Evolutionary conservation across 208 protist species (phyloP).

Genomic region (Porcisia deanei): DNA sequence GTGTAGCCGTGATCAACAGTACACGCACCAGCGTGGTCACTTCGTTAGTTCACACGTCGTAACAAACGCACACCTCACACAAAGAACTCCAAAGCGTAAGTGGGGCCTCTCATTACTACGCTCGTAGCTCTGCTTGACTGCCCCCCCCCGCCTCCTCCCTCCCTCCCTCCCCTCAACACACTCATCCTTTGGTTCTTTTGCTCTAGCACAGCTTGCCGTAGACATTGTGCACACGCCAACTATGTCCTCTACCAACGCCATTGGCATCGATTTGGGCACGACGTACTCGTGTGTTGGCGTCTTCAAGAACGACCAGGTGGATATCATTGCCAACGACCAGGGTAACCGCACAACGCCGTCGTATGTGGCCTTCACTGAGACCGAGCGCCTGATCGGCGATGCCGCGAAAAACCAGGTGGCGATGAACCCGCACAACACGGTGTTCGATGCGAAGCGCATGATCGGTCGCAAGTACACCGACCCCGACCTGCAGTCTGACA

Average conservation of each 20-base stretch:
- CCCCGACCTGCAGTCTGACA: slow-evolving; percentile 92
- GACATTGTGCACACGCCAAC: not conserved
- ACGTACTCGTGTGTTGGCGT: slow-evolving; percentile 98
- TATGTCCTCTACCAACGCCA: slow-evolving; percentile 45
- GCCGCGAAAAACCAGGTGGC: slow-evolving; percentile 91
- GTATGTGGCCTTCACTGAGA: slow-evolving; percentile 96
- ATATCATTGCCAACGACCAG: slow-evolving; percentile 94
- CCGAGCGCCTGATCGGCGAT: slow-evolving; percentile 89
- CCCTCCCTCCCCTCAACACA: not conserved
- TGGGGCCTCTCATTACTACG: not conserved
- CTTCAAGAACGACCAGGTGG: slow-evolving; percentile 94
- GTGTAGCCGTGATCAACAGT: not conserved
- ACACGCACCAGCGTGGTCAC: not conserved
- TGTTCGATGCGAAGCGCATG: slow-evolving; percentile 93
- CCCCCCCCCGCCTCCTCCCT: not conserved
- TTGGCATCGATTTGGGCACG: slow-evolving; percentile 96
- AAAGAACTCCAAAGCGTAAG: not conserved
- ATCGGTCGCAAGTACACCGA: slow-evolving; percentile 94
- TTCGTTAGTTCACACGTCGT: not conserved
- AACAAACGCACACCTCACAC: not conserved
- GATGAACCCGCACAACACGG: slow-evolving; percentile 92
- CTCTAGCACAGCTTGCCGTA: not conserved
- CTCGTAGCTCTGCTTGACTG: not conserved
- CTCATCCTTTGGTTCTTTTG: not conserved
- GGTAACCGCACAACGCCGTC: slow-evolving; percentile 95